Base-by-base conservation (phyloP, 2,329 filamentous ascomycete species). In the Sordariomycetes sp. region DNA sequence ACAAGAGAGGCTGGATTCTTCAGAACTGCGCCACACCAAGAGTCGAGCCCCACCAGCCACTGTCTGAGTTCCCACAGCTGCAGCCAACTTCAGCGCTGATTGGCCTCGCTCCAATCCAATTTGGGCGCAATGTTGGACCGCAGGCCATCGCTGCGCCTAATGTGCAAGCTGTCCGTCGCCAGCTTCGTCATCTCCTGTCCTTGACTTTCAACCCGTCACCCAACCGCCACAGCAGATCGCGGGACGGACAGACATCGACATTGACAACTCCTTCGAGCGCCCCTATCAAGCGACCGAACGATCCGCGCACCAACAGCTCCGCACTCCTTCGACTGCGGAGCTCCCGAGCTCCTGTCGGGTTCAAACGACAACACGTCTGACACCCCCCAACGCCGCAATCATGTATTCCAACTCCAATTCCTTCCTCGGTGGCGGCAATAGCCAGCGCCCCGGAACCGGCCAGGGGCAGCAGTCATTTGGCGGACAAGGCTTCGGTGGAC, bases 361-460 rank as follows among this genome's bases (percentile, higher is more conserved):
- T 32, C 26, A 31, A 34, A 32, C 23, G 23, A 25, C n/a, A 25
- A 9, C 9, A 25, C n/a, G n/a, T 9, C n/a, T 25, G 17, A n/a
- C 20, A 7, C 15, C 21, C 14, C 14, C 12, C 14, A 15, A 16
- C 19, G 11, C 11, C 18, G 30, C 39, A 44, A 42, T 51, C 61
- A 95, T 95, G 90, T 96, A 86, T 66, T 92, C 86, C 46, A 86
- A 82, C 57, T 84, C 86, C 46, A 93, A 84, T 67, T 80, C 84
- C 44, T 95, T 81, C 60, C 64, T 94, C 51, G 86, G 86, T 60
- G 82, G 79, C 63, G 75, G 72, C 58, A 86, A 80, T 55, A 82
- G 71, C 66, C 75, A 82, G 56, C 82, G 79, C 40, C 83, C 82
- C 32, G 76, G 77, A n/a, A n/a, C n/a, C 35, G 73, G 75, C 44